These are phyloP conservation scores for Sporobolus alterniflorus DNA, from an alignment of 202 grass and related monocot genomes.

Conservation along the genomic window DNA sequence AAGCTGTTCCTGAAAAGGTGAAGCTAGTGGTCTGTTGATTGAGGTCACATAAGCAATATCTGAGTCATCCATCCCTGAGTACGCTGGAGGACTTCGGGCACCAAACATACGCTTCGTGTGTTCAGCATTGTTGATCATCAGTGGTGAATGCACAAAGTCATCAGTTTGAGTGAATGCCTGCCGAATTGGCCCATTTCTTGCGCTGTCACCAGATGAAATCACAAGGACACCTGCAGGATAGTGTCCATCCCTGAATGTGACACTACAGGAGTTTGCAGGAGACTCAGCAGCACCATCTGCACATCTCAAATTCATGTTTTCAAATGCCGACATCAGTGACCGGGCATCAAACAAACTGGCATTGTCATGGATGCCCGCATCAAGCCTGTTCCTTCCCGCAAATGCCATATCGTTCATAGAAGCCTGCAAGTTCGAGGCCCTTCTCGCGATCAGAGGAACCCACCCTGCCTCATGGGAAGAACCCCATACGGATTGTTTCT, in stretches of 20 bases:
- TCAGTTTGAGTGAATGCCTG: conserved; percentile 7
- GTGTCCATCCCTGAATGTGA: conserved; percentile 1
- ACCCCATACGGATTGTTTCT: neutral
- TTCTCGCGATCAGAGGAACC: neutral
- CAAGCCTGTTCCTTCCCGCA: neutral
- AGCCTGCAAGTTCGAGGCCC: neutral
- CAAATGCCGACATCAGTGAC: conserved; percentile 23
- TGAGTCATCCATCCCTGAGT: conserved; percentile 4
- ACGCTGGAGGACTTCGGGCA: neutral
- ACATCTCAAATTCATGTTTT: conserved; percentile 25
- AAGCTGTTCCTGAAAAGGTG: conserved; percentile 23
- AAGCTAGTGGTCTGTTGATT: conserved; percentile 13
- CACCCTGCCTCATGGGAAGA: conserved; percentile 11
- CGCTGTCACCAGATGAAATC: neutral
- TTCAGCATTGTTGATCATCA: conserved; percentile 25
- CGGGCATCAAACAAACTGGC: conserved; percentile 33
- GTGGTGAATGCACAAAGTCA: neutral
- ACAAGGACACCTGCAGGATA: neutral
- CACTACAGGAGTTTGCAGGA: conserved; percentile 1
- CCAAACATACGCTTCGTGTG: neutral
- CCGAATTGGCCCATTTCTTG: neutral
- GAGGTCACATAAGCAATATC: conserved; percentile 20
- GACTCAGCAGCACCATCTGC: conserved; percentile 17
- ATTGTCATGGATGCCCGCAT: neutral
- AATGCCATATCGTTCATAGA: neutral